Conservation (phyloP, 352 stramenopile species). For the Phytophthora sp. region DNA sequence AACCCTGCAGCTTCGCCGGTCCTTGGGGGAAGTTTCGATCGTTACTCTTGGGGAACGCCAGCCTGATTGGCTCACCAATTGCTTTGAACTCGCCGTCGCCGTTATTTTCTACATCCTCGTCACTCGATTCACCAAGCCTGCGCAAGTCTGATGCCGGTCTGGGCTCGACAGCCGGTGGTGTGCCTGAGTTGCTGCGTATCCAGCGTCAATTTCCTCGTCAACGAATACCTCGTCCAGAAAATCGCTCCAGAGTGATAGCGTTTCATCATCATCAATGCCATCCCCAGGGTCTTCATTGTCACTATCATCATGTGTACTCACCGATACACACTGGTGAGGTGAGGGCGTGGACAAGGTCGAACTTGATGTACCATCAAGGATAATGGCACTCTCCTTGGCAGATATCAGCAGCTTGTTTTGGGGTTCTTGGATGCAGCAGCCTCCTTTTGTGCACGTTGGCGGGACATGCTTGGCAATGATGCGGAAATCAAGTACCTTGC, state of each 20-base stretch:
- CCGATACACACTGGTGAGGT: not conserved
- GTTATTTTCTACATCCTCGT: no score
- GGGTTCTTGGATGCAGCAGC: not conserved
- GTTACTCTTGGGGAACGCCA: no score
- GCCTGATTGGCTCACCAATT: no score
- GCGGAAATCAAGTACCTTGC: not conserved
- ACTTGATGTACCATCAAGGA: not conserved
- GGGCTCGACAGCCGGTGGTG: no score
- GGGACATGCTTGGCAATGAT: no score
- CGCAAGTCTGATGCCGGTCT: no score
- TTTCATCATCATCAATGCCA: not conserved
- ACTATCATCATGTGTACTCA: not conserved
- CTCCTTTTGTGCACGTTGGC: not conserved
- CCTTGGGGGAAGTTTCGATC: no score
- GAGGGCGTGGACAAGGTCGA: no score
- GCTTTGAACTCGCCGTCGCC: no score
- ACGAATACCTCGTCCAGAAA: not conserved
- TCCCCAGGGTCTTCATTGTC: not conserved
- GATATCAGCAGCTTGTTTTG: not conserved
- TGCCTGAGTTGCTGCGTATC: not conserved
- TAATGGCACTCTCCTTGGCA: not conserved
- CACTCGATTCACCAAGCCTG: no score
- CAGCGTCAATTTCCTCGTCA: not conserved
- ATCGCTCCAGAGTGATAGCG: not conserved
- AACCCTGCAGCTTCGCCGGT: no score